A percentile compares a stretch with the other conserved stretches of the same genome.
phyloP scores from a whole-genome alignment of 192 early-diverging fungal genomes.

The Backusella psychrophila region DNA sequence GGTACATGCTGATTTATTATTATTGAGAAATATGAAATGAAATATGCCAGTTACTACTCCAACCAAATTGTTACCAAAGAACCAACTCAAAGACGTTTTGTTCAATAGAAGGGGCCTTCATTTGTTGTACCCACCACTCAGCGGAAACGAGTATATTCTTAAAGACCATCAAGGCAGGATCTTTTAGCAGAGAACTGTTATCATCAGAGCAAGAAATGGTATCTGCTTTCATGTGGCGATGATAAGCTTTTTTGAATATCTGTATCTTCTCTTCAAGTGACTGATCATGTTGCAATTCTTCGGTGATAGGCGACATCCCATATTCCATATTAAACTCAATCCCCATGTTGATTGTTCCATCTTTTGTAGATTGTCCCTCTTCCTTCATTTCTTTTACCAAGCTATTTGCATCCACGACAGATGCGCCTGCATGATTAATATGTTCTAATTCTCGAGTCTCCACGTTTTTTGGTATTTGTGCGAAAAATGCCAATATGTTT shows the following conservation, averaged over 20 bases:
- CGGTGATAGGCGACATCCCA: neutral
- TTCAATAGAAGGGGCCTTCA: neutral
- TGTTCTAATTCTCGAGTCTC: neutral
- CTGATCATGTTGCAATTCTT: neutral
- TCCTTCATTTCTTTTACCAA: neutral
- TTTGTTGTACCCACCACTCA: conserved; percentile 11
- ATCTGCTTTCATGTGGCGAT: neutral
- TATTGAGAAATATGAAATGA: neutral
- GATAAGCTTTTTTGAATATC: neutral
- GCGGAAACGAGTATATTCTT: conserved; percentile 2
- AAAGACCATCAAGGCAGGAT: conserved; percentile 4
- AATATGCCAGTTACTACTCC: neutral
- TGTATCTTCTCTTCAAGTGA: neutral
- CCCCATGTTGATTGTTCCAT: neutral
- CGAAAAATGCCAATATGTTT: conserved; percentile 2
- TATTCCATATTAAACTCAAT: neutral
- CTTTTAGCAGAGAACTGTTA: neutral
- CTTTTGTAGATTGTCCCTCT: neutral
- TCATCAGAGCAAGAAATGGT: neutral
- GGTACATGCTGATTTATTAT: neutral
- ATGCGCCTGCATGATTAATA: conserved; percentile 5
- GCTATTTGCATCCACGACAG: neutral
- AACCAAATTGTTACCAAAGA: neutral
- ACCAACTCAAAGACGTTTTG: neutral
- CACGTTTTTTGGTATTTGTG: conserved; percentile 10